Percentiles rank a stretch among this genome's conserved stretches.
Evolutionary conservation across 2,329 filamentous ascomycete genomes (phyloP).

Genomic region (Colletotrichum tofieldiae): DNA sequence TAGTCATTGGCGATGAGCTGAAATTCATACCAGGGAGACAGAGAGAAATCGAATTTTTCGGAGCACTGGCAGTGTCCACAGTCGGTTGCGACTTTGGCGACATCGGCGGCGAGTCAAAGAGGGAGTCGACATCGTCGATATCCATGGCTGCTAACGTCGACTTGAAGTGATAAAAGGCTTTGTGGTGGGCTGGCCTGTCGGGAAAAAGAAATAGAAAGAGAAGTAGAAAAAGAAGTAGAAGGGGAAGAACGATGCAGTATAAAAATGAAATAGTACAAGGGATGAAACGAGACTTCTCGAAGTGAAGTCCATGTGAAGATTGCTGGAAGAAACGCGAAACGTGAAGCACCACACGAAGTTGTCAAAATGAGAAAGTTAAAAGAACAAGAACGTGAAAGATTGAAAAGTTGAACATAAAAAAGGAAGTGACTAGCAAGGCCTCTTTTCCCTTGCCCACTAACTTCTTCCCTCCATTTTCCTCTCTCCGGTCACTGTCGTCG

Average conservation of each 20-base stretch:
- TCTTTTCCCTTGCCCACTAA: not conserved
- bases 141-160: not conserved
- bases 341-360: too few species aligned
- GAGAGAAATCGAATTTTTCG: not conserved
- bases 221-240: not conserved
- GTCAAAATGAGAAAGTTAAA: too few species aligned
- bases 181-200: accelerated
- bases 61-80: not conserved
- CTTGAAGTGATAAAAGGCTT: too few species aligned
- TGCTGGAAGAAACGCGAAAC: too few species aligned
- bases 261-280: not conserved
- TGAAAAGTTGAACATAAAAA: not conserved
- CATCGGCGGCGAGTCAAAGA: not conserved
- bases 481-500: too few species aligned
- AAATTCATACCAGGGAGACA: not conserved
- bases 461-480: not conserved
- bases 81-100: not conserved
- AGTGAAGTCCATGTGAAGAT: too few species aligned
- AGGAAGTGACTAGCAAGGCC: not conserved
- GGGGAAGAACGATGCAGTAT: too few species aligned
- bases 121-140: not conserved
- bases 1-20: not conserved
- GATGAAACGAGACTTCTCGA: not conserved
- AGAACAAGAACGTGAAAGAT: not conserved
- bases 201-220: not conserved